phyloP scores from a whole-genome alignment of 805 yeast species.

The Metschnikowia picachoensis region DNA sequence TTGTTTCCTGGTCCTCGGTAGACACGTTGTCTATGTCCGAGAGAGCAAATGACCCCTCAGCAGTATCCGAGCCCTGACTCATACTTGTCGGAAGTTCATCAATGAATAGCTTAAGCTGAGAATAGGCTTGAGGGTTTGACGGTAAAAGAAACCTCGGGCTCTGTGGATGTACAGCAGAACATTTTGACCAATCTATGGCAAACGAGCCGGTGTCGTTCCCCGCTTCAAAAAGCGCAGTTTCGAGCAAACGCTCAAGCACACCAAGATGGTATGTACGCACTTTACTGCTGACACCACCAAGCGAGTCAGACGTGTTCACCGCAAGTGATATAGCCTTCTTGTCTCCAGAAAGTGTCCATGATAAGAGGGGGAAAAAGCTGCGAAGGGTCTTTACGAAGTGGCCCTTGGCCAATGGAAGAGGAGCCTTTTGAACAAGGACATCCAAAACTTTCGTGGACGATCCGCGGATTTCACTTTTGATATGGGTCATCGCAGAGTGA shows the following conservation, averaged over 20 bases:
- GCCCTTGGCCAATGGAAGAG: constrained; percentile 53
- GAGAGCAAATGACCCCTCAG: constrained; percentile 25
- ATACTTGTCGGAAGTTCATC: constrained; percentile 27
- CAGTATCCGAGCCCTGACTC: constrained; percentile 13
- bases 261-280: constrained; percentile 41
- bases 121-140: constrained; percentile 56
- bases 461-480: constrained; percentile 67
- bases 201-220: constrained; percentile 15
- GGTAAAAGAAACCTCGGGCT: constrained; percentile 50
- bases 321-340: constrained; percentile 35
- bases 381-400: constrained; percentile 68
- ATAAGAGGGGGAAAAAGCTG: constrained; percentile 64
- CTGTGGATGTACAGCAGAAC: constrained; percentile 39
- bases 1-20: constrained; percentile 58
- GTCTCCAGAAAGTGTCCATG: constrained; percentile 58
- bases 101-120: constrained; percentile 57
- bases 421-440: constrained; percentile 52
- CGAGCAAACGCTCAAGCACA: constrained; percentile 42
- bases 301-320: constrained; percentile 29
- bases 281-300: constrained; percentile 33
- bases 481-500: constrained; percentile 92
- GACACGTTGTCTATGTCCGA: constrained; percentile 43
- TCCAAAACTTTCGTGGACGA: constrained; percentile 69
- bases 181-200: constrained; percentile 15
- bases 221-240: constrained; percentile 37